These are phyloP conservation scores for Wallacemonas collosoma DNA, from an alignment of 208 protist genomes.

Conservation along the genomic window DNA sequence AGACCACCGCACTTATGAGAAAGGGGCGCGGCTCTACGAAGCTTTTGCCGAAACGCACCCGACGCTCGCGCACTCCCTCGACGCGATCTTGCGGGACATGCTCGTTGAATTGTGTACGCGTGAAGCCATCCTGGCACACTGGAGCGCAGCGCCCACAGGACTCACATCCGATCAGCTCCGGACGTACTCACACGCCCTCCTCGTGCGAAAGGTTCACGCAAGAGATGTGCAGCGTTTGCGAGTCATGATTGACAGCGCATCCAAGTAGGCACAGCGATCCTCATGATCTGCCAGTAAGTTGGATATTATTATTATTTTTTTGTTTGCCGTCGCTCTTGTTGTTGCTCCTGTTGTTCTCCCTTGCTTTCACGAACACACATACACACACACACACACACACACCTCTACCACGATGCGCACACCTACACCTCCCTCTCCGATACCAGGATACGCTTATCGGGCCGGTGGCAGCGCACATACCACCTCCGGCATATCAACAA, in stretches of 20 bases:
- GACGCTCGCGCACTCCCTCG: neutral
- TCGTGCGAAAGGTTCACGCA: conserved; percentile 33
- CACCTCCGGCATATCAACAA: too few relatives aligned
- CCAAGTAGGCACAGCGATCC: too few relatives aligned
- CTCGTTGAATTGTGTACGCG: conserved; percentile 42
- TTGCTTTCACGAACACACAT: too few relatives aligned
- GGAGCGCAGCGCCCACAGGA: conserved; percentile 21
- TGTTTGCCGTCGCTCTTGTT: too few relatives aligned
- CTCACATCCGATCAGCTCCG: conserved; percentile 58
- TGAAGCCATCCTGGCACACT: conserved; percentile 55
- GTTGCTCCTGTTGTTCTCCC: too few relatives aligned
- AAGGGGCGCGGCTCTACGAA: conserved; percentile 17
- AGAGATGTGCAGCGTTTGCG: conserved; percentile 32
- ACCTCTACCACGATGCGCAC: too few relatives aligned
- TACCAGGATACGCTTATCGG: too few relatives aligned
- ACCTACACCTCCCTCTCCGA: too few relatives aligned
- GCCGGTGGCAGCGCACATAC: too few relatives aligned
- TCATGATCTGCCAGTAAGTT: too few relatives aligned
- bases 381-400: too few relatives aligned
- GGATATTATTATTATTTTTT: too few relatives aligned
- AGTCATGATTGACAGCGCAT: neutral
- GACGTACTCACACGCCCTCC: conserved; percentile 57
- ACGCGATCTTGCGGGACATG: conserved; percentile 37
- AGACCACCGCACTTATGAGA: conserved; percentile 53
- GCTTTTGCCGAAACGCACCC: neutral